Evolutionary conservation across 768 basidiomycete genomes (phyloP).

Genomic region (Coprinopsis marcescibilis): DNA sequence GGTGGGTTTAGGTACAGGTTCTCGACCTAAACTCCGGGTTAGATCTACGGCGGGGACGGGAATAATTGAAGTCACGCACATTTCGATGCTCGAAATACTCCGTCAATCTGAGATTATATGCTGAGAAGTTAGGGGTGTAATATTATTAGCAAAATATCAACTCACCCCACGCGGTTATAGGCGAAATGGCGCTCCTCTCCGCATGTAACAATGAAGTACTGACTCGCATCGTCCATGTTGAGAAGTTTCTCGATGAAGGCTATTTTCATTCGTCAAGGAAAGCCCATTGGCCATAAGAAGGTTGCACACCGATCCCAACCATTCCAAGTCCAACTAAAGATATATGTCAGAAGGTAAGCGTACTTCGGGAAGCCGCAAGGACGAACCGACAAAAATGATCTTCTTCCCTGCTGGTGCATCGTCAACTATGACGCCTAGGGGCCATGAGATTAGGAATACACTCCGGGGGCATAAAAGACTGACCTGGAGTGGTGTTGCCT

Average conservation of each 20-base stretch:
- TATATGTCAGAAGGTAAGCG: too few species aligned
- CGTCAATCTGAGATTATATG: constrained; percentile 29
- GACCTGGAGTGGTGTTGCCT: too few species aligned
- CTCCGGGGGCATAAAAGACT: too few species aligned
- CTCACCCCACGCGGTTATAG: constrained; percentile 49
- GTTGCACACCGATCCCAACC: constrained; percentile 48
- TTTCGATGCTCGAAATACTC: constrained; percentile 59
- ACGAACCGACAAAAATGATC: constrained; percentile 25
- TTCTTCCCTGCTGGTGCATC: constrained; percentile 14
- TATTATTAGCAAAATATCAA: constrained; percentile 10
- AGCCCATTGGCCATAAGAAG: background rate
- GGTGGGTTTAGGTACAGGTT: constrained; percentile 54
- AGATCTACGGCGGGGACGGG: background rate
- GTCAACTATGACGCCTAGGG: constrained; percentile 3
- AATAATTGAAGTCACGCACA: constrained; percentile 10
- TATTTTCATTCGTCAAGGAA: constrained; percentile 10
- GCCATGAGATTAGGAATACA: too few species aligned
- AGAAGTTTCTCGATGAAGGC: constrained; percentile 70
- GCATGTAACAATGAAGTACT: constrained; percentile 51
- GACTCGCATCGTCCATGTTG: constrained; percentile 41
- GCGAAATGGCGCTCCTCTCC: constrained; percentile 54
- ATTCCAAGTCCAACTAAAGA: constrained; percentile 52
- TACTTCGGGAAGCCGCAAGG: too few species aligned
- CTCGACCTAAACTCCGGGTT: constrained; percentile 31
- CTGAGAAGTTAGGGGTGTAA: background rate